Evolutionary conservation across 495 filamentous ascomycete species (phyloP).

Genomic region (Amniculicola lignicola): DNA sequence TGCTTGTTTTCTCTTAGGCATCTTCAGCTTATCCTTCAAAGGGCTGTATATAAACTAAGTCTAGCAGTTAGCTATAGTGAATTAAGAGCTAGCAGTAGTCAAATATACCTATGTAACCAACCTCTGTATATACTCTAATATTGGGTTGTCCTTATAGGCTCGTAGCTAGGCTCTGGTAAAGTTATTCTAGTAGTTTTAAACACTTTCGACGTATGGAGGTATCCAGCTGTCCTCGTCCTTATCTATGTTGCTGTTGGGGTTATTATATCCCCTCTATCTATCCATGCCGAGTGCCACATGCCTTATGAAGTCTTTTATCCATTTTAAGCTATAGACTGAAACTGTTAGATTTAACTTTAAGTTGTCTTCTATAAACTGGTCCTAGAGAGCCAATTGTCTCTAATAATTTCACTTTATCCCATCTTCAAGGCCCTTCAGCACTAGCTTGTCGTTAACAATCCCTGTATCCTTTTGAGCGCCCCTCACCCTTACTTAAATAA

Average conservation of each 20-base stretch:
- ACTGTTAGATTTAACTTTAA: not conserved
- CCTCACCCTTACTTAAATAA: slow-evolving; percentile 9
- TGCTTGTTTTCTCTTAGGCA: not conserved
- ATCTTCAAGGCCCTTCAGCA: slow-evolving; percentile 17
- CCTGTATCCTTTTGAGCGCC: slow-evolving; percentile 18
- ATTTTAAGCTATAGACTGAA: slow-evolving; percentile 13
- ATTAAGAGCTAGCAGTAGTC: slow-evolving; percentile 1
- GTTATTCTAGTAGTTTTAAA: slow-evolving; percentile 16
- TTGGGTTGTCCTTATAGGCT: slow-evolving; percentile 7
- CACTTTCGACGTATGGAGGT: slow-evolving; percentile 6
- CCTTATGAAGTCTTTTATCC: slow-evolving; percentile 7
- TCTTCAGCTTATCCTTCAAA: not conserved
- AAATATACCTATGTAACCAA: slow-evolving; percentile 12
- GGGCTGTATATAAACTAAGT: not conserved
- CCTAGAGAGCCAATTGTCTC: slow-evolving; percentile 4
- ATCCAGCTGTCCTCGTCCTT: slow-evolving; percentile 1
- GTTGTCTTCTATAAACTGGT: slow-evolving; percentile 3
- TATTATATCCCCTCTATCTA: slow-evolving; percentile 11
- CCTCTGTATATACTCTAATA: slow-evolving; percentile 8
- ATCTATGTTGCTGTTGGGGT: not conserved
- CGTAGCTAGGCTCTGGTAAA: slow-evolving; percentile 9
- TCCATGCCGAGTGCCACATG: slow-evolving; percentile 7
- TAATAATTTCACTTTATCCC: slow-evolving; percentile 11
- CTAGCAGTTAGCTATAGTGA: not conserved
- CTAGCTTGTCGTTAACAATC: slow-evolving; percentile 15